A percentile compares a stretch with the other conserved stretches of the same genome.
phyloP scores from a whole-genome alignment of 1,284 basidiomycete species.

The Uromyces viciae-fabae region DNA sequence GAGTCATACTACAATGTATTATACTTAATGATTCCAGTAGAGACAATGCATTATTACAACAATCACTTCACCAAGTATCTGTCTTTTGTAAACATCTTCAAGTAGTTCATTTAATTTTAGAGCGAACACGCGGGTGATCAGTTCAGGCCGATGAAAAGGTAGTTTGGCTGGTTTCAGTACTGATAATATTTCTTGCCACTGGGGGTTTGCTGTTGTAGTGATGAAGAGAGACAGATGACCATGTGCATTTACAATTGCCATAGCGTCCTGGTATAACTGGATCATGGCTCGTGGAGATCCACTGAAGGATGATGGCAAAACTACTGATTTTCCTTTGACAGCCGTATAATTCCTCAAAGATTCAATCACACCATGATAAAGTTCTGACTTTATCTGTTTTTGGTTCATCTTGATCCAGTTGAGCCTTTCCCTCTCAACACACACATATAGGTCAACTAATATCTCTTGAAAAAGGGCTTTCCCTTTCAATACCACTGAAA shows the following conservation, averaged over 20 bases:
- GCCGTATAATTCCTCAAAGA: neutral
- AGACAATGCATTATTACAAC: too few relatives aligned
- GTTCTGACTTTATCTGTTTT: neutral
- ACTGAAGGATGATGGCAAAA: conserved; percentile 55
- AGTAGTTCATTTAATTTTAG: neutral
- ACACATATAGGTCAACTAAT: neutral
- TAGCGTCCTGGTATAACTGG: conserved; percentile 55
- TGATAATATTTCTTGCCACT: conserved; percentile 55
- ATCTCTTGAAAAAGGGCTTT: neutral
- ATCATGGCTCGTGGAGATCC: conserved; percentile 54
- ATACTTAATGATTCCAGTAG: too few relatives aligned
- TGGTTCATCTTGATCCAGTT: neutral
- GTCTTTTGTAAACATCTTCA: neutral
- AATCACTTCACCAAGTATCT: conserved; percentile 47
- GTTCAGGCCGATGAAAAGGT: neutral
- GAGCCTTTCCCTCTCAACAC: neutral
- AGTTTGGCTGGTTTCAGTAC: neutral
- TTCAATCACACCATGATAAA: neutral
- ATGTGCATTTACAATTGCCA: conserved; percentile 53
- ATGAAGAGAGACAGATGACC: conserved; percentile 56
- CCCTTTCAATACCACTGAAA: neutral
- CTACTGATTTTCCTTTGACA: conserved; percentile 48
- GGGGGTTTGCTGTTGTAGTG: conserved; percentile 57
- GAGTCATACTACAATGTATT: too few relatives aligned
- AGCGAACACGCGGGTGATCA: neutral